Evolutionary conservation across 1,284 basidiomycete species (phyloP), one percentile per base, ranked within the genome.

Genomic region (Boletus mariae): DNA sequence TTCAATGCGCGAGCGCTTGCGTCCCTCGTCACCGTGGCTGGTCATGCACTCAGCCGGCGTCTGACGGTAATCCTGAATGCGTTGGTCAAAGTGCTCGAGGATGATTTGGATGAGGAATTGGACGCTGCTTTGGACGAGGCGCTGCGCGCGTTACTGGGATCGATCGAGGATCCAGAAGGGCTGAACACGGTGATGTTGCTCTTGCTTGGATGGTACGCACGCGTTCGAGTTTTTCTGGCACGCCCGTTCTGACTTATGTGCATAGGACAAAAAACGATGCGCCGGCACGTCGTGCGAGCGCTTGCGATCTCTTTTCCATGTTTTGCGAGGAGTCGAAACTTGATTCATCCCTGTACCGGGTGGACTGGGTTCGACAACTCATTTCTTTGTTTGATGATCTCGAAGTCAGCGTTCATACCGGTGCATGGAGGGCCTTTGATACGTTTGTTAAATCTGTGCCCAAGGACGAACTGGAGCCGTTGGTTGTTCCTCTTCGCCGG

Each of bases 301-400:
- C 88, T 4, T 91, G 87, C 71, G 77, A 83, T 45, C 73, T 94
- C 53, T 92, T 97, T 66, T 77, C 82, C 5, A 75, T 80, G 1
- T 93, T 97, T 75, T 96, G 92, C 66, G 83, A 92, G 63, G 85
- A 83, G 50, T 88, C 88, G 5, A 80, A 86, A 44, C 73, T 91
- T 40, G 94, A 97, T 66, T 80, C 83, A 0, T 85, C 88, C 0
- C 69, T 93, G 15, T 99, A 98, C 71, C 84, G 90, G 15, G 77
- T 94, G 52, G 94, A 98, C 71, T 98, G 95, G 94, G 83, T 99
- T 54, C 87, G 95, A n/a, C 92, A 94, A 62, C 80, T 99, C 13
- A 77, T 99, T 4, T 83, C 92, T 0, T 74, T 92, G 4, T 78
- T 98, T 55, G 95, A 96, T 62, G 96, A 98, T 65, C 72, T 76